These are phyloP conservation scores for Byssoonygena ceratinophila DNA, from an alignment of 2,329 filamentous ascomycete species.

Conservation along the genomic window DNA sequence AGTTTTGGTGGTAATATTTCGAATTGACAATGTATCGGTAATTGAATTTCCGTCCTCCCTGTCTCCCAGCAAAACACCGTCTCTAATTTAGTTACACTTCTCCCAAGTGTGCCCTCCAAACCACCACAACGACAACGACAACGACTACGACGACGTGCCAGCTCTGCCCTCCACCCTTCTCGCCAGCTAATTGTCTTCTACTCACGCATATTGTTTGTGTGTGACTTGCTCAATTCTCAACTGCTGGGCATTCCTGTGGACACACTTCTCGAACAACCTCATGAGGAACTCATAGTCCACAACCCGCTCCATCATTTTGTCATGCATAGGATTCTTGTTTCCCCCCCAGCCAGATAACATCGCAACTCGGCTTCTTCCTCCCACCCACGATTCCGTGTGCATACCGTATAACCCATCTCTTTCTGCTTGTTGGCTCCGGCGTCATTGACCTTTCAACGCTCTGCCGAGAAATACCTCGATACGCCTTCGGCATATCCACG, in stretches of 20 bases:
- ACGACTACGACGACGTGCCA: too few relatives aligned
- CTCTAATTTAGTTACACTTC: neutral
- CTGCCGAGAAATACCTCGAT: neutral
- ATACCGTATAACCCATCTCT: neutral
- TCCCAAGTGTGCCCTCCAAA: neutral
- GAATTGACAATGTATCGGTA: neutral
- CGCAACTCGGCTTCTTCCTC: conserved; percentile 3
- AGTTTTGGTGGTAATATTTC: too few relatives aligned
- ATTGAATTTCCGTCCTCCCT: neutral
- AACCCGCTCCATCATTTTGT: conserved; percentile 7
- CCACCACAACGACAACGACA: neutral
- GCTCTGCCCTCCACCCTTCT: neutral
- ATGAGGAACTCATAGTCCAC: conserved; percentile 1
- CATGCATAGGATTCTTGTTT: conserved; percentile 11
- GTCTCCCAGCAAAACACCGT: neutral
- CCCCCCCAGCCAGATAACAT: conserved; percentile 2
- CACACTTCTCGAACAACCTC: too few relatives aligned
- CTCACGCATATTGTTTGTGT: neutral
- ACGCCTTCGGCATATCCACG: neutral
- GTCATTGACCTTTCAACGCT: neutral
- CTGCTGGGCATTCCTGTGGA: too few relatives aligned
- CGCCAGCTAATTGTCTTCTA: neutral
- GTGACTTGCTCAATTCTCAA: neutral
- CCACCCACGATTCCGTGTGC: neutral
- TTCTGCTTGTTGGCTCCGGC: neutral